Conservation (phyloP, 495 filamentous ascomycete genomes). For the Polyplosphaeria fusca region DNA sequence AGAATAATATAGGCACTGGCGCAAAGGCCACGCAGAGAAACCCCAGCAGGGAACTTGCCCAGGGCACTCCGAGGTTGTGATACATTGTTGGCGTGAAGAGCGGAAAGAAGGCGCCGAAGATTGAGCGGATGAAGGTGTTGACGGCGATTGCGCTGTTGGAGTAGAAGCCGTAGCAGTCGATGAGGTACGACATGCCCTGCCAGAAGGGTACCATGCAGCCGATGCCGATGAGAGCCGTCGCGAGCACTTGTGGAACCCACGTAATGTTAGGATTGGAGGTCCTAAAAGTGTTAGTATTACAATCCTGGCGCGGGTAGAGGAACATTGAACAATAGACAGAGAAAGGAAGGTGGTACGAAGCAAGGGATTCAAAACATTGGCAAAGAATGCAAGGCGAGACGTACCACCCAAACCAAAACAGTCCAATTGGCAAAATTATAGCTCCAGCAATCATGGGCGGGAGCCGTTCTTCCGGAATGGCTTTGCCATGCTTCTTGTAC, state of each 20-base stretch:
- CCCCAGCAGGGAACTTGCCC: conserved; percentile 29
- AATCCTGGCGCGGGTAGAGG: background rate
- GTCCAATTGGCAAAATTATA: conserved; percentile 34
- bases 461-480: conserved; percentile 31
- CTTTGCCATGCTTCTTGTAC: conserved; percentile 30
- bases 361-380: background rate
- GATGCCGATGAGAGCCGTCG: conserved; percentile 26
- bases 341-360: too few relatives aligned
- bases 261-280: conserved; percentile 25
- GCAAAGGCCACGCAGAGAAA: conserved; percentile 24
- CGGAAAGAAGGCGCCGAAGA: conserved; percentile 32
- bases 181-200: conserved; percentile 33
- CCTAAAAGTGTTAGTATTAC: background rate
- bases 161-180: conserved; percentile 35
- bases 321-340: too few relatives aligned
- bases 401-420: conserved; percentile 43
- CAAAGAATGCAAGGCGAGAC: conserved; percentile 41
- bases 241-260: conserved; percentile 23
- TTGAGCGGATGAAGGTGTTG: conserved; percentile 27
- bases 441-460: conserved; percentile 31
- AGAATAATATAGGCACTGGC: conserved; percentile 29
- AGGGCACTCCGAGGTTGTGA: conserved; percentile 28
- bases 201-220: conserved; percentile 33
- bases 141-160: conserved; percentile 25
- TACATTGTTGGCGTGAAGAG: conserved; percentile 33